Base-by-base conservation (phyloP, 2,329 filamentous ascomycete species). In the Epichloe glyceriae region DNA sequence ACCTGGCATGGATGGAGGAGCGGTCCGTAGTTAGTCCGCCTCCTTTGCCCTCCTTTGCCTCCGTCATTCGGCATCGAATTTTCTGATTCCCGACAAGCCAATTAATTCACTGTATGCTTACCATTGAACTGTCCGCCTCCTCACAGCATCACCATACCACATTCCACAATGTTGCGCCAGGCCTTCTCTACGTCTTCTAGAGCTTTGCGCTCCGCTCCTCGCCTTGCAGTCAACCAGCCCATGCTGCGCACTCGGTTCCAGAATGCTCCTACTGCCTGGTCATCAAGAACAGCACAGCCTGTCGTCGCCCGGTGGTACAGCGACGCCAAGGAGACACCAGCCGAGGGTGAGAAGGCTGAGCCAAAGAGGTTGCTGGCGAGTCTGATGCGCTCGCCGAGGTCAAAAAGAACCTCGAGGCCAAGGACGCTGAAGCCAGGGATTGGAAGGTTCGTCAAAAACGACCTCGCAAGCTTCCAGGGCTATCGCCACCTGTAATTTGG, bases 391-490 rank as follows among this genome's bases (percentile, higher is more conserved):
- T 73, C 40, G 62, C 67, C 3, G 66, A 70, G 52, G 62, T 77
- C 50, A 75, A 74, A 67, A 76, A 76, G 62, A 65, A 71, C 54
- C 63, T 78, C 45, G 74, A 77, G 62, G 62, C 70, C 56, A 78
- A 77, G 65, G 70, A 75, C 34, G 69, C 70, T 56, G 74, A 77
- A 60, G 71, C 66, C 47, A 65, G 86, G 55, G 89, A 96, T 46
- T 78, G 94, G 70, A 97, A 96, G 83, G 91, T 95, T 60, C 45
- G 75, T 39, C 26, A 33, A 17, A 3, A 14, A 20, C 20, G 40
- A 37, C 17, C 2, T 35, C 17, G 26, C 11, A 48, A 15, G 37
- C 37, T 40, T 15, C 11, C 15, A 33, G 8, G n/a, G n/a, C 37
- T n/a, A 11, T 15, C 37, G n/a, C 10, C 7, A 3, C 5, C 22